These are phyloP conservation scores for Solanum arcanum DNA, from an alignment of 257 asterid genomes.

Conservation along the genomic window DNA sequence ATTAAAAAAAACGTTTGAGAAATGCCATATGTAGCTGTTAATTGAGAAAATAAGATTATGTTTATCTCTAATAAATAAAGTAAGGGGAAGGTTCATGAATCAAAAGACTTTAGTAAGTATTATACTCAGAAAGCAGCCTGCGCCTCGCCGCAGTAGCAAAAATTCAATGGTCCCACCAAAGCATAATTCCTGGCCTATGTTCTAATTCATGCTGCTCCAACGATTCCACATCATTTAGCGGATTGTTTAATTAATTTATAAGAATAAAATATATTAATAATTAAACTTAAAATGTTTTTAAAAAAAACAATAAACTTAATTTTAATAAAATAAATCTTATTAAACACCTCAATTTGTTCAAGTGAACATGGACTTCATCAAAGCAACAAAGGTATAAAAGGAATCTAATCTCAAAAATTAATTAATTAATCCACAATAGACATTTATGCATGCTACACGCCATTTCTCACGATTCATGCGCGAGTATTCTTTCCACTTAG, in stretches of 20 bases:
- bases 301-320: too few species aligned
- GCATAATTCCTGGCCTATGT: not conserved
- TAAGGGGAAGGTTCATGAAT: not conserved
- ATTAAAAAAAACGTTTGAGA: not conserved
- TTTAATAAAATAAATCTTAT: not conserved
- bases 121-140: not conserved
- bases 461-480: not conserved
- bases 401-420: not conserved
- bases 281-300: not conserved
- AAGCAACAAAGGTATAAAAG: not conserved
- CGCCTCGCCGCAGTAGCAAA: conserved; percentile 27
- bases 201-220: not conserved
- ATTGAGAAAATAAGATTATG: not conserved
- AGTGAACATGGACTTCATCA: not conserved
- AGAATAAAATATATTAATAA: too few species aligned
- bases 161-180: conserved; percentile 5
- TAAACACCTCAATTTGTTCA: not conserved
- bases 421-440: not conserved
- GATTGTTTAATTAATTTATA: too few species aligned
- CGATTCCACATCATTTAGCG: too few species aligned
- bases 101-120: not conserved
- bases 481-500: not conserved
- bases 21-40: not conserved
- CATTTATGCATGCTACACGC: not conserved
- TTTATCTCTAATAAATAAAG: not conserved